These are phyloP conservation scores for Volutella citrinella DNA, from an alignment of 2,329 filamentous ascomycete genomes.

Conservation along the genomic window DNA sequence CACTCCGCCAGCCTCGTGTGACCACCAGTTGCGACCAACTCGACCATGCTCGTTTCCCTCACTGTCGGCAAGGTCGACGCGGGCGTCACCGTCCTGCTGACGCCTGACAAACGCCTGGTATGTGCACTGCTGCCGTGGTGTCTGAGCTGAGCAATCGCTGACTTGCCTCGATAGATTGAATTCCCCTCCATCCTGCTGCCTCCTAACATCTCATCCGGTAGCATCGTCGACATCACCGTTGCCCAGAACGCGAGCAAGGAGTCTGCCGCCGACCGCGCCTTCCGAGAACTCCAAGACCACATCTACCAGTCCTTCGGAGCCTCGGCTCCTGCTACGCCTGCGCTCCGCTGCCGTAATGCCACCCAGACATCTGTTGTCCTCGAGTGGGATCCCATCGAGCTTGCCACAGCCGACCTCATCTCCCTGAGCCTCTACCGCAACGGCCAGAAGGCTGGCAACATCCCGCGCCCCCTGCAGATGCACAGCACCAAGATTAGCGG, in stretches of 20 bases:
- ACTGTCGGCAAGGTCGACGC: constrained; percentile 99
- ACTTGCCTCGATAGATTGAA: constrained; percentile 69
- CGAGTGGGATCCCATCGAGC: constrained; percentile 93
- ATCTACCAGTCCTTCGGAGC: constrained; percentile 87
- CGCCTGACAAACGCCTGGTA: constrained; percentile 94
- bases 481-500: constrained; percentile 96
- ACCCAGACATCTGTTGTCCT: constrained; percentile 98
- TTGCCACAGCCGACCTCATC: constrained; percentile 88
- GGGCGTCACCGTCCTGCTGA: constrained; percentile 93
- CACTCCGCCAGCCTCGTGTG: no score
- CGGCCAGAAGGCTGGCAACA: constrained; percentile 92
- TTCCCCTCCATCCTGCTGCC: constrained; percentile 97
- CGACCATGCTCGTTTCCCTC: constrained; percentile 96
- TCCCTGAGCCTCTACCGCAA: constrained; percentile 92
- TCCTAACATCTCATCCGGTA: constrained; percentile 90
- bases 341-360: constrained; percentile 90
- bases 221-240: constrained; percentile 97
- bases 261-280: constrained; percentile 67
- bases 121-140: constrained; percentile 28
- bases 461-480: constrained; percentile 82
- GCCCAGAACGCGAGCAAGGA: constrained; percentile 82
- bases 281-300: constrained; percentile 80
- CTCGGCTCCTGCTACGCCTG: constrained; percentile 69
- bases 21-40: no score
- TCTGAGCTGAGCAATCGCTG: neutral